These are phyloP conservation scores for Bacterosira constricta DNA, from an alignment of 108 stramenopile genomes.

Conservation along the genomic window DNA sequence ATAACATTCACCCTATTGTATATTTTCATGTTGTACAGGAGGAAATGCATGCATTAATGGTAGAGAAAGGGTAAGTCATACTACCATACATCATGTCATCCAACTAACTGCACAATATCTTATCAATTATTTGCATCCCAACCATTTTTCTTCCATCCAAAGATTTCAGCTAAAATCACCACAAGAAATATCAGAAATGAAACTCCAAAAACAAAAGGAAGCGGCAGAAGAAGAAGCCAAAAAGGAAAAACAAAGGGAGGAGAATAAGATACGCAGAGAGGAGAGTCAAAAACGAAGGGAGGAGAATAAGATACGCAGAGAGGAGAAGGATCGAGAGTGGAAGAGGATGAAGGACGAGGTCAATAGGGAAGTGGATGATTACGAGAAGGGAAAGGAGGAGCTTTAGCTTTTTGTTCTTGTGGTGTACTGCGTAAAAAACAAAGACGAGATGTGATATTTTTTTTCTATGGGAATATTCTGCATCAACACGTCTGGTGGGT, in stretches of 20 bases:
- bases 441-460: no score
- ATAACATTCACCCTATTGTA: neutral
- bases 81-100: no score
- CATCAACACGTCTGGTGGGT: no score
- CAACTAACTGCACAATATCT: no score
- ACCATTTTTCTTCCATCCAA: neutral
- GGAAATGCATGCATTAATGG: slow-evolving; percentile 64
- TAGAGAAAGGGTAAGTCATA: slow-evolving; percentile 58
- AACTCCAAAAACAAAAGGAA: neutral
- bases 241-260: neutral
- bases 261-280: neutral
- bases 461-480: no score
- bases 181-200: slow-evolving; percentile 12
- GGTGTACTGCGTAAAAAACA: no score
- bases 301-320: neutral
- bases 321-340: neutral
- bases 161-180: slow-evolving; percentile 5
- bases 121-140: neutral
- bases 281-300: neutral
- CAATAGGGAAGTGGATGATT: no score
- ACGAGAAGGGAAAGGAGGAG: no score
- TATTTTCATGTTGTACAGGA: slow-evolving; percentile 19
- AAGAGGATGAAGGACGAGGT: neutral
- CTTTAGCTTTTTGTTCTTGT: no score
- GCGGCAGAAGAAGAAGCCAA: neutral